Conservation (phyloP, 2,329 filamentous ascomycete genomes). For the Calonectria honghensis region DNA sequence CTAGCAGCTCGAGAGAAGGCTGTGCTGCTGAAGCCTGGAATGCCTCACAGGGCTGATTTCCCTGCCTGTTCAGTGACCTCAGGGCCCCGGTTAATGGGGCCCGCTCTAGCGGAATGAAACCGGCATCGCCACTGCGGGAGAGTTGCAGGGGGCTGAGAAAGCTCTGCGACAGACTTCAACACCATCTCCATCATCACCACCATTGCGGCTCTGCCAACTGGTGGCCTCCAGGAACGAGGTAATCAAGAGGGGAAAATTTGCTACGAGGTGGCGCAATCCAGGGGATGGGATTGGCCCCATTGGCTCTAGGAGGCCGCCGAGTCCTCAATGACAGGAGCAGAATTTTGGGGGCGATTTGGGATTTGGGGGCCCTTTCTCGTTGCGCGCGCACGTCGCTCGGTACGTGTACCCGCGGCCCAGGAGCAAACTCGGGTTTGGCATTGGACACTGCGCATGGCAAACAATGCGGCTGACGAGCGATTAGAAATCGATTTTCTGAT, state of each 20-base stretch:
- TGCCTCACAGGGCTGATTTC: slow-evolving; percentile 42
- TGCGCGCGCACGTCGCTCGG: neutral
- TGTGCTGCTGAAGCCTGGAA: slow-evolving; percentile 29
- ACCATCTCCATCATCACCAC: slow-evolving; percentile 31
- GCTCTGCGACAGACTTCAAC: slow-evolving; percentile 31
- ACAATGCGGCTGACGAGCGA: neutral
- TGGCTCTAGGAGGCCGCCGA: slow-evolving; percentile 37
- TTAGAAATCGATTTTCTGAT: slow-evolving; percentile 22
- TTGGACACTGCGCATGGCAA: neutral
- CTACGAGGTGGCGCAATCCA: slow-evolving; percentile 14
- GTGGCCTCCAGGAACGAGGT: slow-evolving; percentile 12
- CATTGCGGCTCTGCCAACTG: neutral
- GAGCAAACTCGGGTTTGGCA: slow-evolving; percentile 14
- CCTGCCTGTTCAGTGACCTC: slow-evolving; percentile 11
- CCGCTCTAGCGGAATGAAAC: slow-evolving; percentile 25
- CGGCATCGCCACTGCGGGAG: slow-evolving; percentile 34
- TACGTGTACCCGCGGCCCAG: neutral
- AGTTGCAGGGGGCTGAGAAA: slow-evolving; percentile 20
- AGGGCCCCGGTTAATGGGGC: neutral
- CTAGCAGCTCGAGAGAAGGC: slow-evolving; percentile 21
- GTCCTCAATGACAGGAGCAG: slow-evolving; percentile 19
- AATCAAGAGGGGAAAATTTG: neutral
- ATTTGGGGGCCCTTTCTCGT: slow-evolving; percentile 22
- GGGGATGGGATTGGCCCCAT: slow-evolving; percentile 25
- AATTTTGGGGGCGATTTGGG: slow-evolving; percentile 30